Evolutionary conservation across 495 filamentous ascomycete species (phyloP).

Genomic region (Talaromyces wortmannii): DNA sequence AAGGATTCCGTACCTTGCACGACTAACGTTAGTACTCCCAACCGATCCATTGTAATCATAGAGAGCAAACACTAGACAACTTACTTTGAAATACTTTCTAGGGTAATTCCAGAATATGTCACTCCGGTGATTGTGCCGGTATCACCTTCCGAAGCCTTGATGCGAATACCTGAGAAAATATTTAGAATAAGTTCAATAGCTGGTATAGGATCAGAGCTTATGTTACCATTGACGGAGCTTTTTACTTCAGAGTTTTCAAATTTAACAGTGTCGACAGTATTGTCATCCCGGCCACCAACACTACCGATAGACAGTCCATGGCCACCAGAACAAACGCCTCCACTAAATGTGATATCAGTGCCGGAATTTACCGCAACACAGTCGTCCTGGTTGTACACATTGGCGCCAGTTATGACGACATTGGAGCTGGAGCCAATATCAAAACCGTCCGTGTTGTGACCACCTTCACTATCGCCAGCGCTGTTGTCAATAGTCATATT

Average conservation of each 20-base stretch:
- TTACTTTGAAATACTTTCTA: slow-evolving; percentile 14
- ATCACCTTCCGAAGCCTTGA: slow-evolving; percentile 17
- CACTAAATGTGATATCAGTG: slow-evolving; percentile 23
- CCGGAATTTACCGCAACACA: slow-evolving; percentile 41
- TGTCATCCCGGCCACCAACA: slow-evolving; percentile 40
- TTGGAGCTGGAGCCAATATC: slow-evolving; percentile 36
- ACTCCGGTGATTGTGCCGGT: slow-evolving; percentile 16
- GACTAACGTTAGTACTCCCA: slow-evolving; percentile 11
- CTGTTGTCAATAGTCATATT: slow-evolving; percentile 6
- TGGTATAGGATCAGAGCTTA: not conserved
- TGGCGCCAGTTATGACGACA: slow-evolving; percentile 24
- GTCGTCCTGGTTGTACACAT: slow-evolving; percentile 38
- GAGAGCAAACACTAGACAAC: not conserved
- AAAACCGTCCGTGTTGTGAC: slow-evolving; percentile 33
- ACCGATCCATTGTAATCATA: not conserved
- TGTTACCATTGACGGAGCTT: slow-evolving; percentile 9
- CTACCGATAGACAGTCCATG: slow-evolving; percentile 37
- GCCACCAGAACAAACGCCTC: slow-evolving; percentile 32
- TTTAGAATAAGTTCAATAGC: no score
- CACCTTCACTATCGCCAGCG: slow-evolving; percentile 6
- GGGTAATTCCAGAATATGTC: slow-evolving; percentile 16
- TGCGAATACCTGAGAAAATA: slow-evolving; percentile 15
- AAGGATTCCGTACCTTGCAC: slow-evolving; percentile 45
- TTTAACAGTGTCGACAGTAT: slow-evolving; percentile 15
- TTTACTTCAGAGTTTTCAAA: slow-evolving; percentile 14